A percentile compares a stretch with the other conserved stretches of the same genome.
phyloP scores from a whole-genome alignment of 495 filamentous ascomycete species.

The Geoglossum glabrum region DNA sequence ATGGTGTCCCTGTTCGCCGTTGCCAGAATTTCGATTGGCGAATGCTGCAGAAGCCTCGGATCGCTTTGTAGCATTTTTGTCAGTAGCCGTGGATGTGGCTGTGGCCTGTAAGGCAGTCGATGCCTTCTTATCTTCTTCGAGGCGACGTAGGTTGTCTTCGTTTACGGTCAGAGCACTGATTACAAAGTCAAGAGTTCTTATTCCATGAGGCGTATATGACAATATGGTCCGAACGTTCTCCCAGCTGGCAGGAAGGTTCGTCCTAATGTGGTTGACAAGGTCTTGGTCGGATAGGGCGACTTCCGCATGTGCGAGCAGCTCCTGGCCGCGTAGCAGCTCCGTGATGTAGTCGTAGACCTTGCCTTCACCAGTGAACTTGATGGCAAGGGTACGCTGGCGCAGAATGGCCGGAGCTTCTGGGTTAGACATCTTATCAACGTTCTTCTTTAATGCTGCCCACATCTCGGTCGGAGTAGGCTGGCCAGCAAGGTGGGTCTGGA shows the following conservation, averaged over 20 bases:
- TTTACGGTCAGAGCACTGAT: background rate
- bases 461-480: background rate
- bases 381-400: background rate
- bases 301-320: background rate
- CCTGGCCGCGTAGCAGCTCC: background rate
- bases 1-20: too few species aligned
- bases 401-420: background rate
- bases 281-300: background rate
- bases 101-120: background rate
- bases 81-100: too few species aligned
- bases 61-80: too few species aligned
- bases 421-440: background rate
- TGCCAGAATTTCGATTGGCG: too few species aligned
- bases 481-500: background rate
- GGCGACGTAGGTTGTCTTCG: background rate
- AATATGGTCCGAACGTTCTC: background rate
- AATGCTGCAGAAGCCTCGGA: too few species aligned
- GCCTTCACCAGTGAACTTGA: background rate
- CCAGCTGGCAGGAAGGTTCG: background rate
- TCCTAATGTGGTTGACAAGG: background rate
- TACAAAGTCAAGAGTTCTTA: background rate
- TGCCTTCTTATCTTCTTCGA: background rate
- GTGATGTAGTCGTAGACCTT: background rate
- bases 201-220: background rate
- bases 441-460: background rate